Base-by-base conservation (phyloP, 1,284 basidiomycete genomes). In the Fomitiporia mediterranea region DNA sequence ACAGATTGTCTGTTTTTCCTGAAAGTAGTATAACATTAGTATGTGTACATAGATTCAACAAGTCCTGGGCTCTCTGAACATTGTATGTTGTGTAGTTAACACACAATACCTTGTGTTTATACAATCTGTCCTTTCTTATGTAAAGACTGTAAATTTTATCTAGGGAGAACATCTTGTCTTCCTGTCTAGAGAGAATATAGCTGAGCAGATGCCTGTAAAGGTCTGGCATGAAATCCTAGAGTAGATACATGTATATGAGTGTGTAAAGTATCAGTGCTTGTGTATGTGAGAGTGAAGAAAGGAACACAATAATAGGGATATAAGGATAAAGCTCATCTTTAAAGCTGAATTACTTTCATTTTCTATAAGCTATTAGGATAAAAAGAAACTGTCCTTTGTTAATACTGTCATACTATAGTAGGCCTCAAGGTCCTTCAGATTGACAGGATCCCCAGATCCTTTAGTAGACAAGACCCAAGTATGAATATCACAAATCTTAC, bases 11-110 rank as follows among this genome's bases (percentile, higher is more conserved):
- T 1, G 52, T 30, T 9, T 59, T 58, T 13, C 56, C 59, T 3
- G 68, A 62, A 2, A 64, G 57, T 1, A 73, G 60, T 69, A 77
- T 75, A 19, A 77, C 56, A 59, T 75, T 65, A 2, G 66, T 35
- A 35, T 68, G 65, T 1, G 64, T 67, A 1, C 61, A 49, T 0
- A 68, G 71, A 49, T 74, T 77, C 51, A 78, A 60, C 0, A 61
- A 64, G 53, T 79, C 76, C 49, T 72, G 70, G 5, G 63, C 64
- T 2, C 68, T 66, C 0, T 65, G 65, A 11, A 75, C 50, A 53
- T 79, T 69, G 55, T 79, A 79, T 1, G 72, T 76, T 0, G 73
- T 78, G 58, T 74, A 78, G 51, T 78, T 74, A 49, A 78, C 52
- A 0, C 63, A 62, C 15, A 72, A 39, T 0, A 60, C 60, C n/a